Percentiles rank a stretch among this genome's conserved stretches.
phyloP scores from a whole-genome alignment of 306 rosid genomes.

The Pyrus communis region DNA sequence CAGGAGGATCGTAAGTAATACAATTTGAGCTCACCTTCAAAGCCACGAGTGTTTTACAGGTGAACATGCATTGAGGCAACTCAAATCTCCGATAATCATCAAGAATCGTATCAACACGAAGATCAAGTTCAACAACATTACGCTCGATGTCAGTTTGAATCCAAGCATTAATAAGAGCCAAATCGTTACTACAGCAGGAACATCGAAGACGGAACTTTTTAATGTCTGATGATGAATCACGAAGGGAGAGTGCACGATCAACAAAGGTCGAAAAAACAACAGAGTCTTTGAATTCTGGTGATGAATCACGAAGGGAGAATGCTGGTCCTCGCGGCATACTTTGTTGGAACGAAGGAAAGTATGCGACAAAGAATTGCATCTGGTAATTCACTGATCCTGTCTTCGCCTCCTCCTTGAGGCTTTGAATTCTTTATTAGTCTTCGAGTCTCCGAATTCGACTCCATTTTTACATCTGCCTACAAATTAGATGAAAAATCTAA shows the following conservation, averaged over 20 bases:
- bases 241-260: neutral
- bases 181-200: neutral
- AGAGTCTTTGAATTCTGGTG: neutral
- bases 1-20: neutral
- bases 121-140: neutral
- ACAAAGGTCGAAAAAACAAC: neutral
- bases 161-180: neutral
- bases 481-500: too few species aligned
- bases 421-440: too few species aligned
- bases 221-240: neutral
- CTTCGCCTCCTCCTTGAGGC: neutral
- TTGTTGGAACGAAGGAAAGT: neutral
- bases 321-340: neutral
- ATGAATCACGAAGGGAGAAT: neutral
- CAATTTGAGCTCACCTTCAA: neutral
- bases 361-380: neutral
- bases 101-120: neutral
- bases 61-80: neutral
- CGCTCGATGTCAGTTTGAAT: neutral
- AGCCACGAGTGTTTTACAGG: neutral
- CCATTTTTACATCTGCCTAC: too few species aligned
- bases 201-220: neutral
- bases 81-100: neutral
- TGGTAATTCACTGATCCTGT: neutral
- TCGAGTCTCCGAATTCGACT: too few species aligned